Percentiles rank a stretch among this genome's conserved stretches.
Evolutionary conservation across 2,329 filamentous ascomycete species (phyloP).

Genomic region (Xylariaceae sp.): DNA sequence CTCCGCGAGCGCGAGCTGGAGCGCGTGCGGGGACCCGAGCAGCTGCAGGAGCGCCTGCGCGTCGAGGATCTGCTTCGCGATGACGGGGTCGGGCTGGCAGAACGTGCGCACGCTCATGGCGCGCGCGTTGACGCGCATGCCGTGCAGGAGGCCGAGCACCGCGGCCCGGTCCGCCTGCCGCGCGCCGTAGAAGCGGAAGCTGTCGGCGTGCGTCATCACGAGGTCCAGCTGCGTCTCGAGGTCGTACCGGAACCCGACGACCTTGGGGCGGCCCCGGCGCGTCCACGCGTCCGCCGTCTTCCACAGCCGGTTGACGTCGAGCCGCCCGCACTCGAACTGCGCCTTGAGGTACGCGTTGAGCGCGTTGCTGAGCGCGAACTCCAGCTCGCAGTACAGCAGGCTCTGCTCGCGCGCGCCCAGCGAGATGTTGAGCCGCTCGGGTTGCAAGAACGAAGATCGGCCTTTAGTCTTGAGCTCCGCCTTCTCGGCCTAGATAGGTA

Average conservation of each 20-base stretch:
- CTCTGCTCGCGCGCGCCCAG: constrained; percentile 60
- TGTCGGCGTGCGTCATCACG: constrained; percentile 50
- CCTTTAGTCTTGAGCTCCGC: constrained; percentile 41
- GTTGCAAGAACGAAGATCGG: constrained; percentile 37
- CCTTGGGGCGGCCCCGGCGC: constrained; percentile 55
- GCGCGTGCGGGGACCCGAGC: constrained; percentile 47
- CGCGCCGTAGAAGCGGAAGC: constrained; percentile 59
- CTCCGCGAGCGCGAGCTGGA: constrained; percentile 52
- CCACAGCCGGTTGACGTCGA: constrained; percentile 54
- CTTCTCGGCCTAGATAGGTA: constrained; percentile 5
- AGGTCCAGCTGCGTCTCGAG: constrained; percentile 63
- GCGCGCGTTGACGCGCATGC: constrained; percentile 56
- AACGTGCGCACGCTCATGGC: constrained; percentile 57
- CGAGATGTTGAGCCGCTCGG: constrained; percentile 48
- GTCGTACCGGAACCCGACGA: constrained; percentile 61
- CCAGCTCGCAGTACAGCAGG: constrained; percentile 61
- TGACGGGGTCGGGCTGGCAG: constrained; percentile 60
- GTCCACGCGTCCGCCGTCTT: constrained; percentile 55
- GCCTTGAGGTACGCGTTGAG: constrained; percentile 55
- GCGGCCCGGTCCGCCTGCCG: constrained; percentile 46
- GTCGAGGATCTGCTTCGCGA: constrained; percentile 61
- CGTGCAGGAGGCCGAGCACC: constrained; percentile 52
- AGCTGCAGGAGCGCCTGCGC: constrained; percentile 54
- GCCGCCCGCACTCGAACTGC: constrained; percentile 58
- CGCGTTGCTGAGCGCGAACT: constrained; percentile 55